phyloP scores from a whole-genome alignment of 768 basidiomycete genomes.

The Galerina sulciceps region DNA sequence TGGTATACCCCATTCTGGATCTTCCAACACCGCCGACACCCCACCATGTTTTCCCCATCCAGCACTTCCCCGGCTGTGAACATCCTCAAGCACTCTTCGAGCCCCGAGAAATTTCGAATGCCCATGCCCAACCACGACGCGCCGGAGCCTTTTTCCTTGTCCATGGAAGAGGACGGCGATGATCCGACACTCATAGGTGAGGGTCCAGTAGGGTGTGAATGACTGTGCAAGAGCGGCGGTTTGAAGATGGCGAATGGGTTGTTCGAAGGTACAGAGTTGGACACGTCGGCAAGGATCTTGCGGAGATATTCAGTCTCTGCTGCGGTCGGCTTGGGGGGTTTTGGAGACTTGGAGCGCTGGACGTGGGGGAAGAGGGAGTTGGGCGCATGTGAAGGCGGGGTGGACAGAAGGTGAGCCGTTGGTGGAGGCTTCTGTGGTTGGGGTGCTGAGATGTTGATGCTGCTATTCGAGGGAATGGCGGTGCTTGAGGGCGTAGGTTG shows the following conservation, averaged over 20 bases:
- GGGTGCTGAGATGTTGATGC: not conserved
- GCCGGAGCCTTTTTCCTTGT: slow-evolving; percentile 10
- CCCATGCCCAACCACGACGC: slow-evolving; percentile 46
- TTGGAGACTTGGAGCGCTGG: slow-evolving; percentile 46
- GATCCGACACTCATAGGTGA: too few species aligned
- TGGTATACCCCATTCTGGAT: slow-evolving; percentile 65
- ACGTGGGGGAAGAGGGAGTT: slow-evolving; percentile 21
- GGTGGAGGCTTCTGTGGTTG: slow-evolving; percentile 2
- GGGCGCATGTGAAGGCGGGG: not conserved
- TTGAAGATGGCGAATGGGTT: slow-evolving; percentile 56
- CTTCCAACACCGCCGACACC: slow-evolving; percentile 95
- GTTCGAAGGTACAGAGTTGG: slow-evolving; percentile 38
- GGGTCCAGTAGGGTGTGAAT: not conserved
- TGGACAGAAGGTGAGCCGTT: not conserved
- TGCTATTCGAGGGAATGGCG: not conserved
- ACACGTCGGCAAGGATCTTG: slow-evolving; percentile 68
- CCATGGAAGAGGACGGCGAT: not conserved
- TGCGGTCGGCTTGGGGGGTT: slow-evolving; percentile 55
- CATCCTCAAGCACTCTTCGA: slow-evolving; percentile 81
- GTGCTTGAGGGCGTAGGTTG: slow-evolving; percentile 5
- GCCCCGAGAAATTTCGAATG: slow-evolving; percentile 53
- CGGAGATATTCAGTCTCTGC: slow-evolving; percentile 72
- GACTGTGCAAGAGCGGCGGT: slow-evolving; percentile 30
- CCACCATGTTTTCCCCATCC: slow-evolving; percentile 94
- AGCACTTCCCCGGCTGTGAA: slow-evolving; percentile 95